phyloP scores from a whole-genome alignment of 2,329 filamentous ascomycete species.

The Fusarium xyrophilum region DNA sequence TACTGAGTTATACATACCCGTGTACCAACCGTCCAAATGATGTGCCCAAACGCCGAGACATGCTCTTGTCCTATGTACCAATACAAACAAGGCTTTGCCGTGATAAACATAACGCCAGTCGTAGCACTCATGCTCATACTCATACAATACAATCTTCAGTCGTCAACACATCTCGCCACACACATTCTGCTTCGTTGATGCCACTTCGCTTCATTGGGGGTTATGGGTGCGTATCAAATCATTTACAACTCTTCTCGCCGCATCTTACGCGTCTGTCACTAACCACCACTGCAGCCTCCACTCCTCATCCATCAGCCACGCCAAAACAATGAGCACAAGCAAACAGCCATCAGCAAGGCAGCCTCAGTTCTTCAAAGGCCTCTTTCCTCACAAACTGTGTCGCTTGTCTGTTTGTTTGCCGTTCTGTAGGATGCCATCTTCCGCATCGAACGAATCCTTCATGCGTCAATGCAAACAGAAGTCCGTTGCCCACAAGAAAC shows the following conservation, averaged over 20 bases:
- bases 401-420: slow-evolving; percentile 29
- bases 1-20: neutral
- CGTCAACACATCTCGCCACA: slow-evolving; percentile 32
- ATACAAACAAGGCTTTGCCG: slow-evolving; percentile 5
- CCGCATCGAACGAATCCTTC: slow-evolving; percentile 18
- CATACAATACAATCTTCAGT: slow-evolving; percentile 20
- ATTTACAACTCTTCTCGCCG: slow-evolving; percentile 44
- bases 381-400: slow-evolving; percentile 2
- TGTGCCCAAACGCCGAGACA: slow-evolving; percentile 14
- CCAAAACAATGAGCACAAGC: slow-evolving; percentile 29
- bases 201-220: slow-evolving; percentile 40
- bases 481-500: slow-evolving; percentile 32
- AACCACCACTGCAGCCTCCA: slow-evolving; percentile 38
- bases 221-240: slow-evolving; percentile 42
- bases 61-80: slow-evolving; percentile 9
- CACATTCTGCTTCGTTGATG: slow-evolving; percentile 26
- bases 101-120: slow-evolving; percentile 17
- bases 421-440: slow-evolving; percentile 32
- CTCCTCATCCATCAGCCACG: slow-evolving; percentile 39
- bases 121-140: slow-evolving; percentile 13
- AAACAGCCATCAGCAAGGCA: slow-evolving; percentile 29
- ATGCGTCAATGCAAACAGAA: neutral
- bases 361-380: slow-evolving; percentile 19
- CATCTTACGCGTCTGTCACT: slow-evolving; percentile 42
- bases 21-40: neutral